Base-by-base conservation (phyloP, 345 rosid species). In the Anacardium occidentale region DNA sequence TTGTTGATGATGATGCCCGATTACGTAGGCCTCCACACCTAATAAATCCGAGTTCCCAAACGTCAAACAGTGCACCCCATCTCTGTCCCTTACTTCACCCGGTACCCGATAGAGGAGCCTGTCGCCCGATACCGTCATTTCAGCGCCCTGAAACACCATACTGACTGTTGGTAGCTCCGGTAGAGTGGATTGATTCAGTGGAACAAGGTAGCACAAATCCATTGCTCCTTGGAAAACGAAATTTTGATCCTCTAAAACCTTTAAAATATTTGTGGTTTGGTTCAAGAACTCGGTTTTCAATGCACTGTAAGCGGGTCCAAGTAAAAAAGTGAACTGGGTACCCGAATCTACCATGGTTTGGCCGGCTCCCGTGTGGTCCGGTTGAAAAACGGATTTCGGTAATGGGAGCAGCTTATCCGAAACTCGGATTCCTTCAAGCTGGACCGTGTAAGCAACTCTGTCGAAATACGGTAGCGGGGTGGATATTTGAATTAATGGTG, bases 291-390 rank as follows among this genome's bases (percentile, higher is more conserved):
- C 97, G 53, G 75, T 45, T 61, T 83, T 78, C 42, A 94, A 78
- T 0, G 88, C 93, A 5, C 78, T 74, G 76, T 94, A 94, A 74
- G 87, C 96, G 57, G 92, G 91, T 10, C 97, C 97, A 4, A 94
- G 90, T 24, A 94, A 78, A 89, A 87, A 94, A 13, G 90, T 87
- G 79, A 94, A 94, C 71, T 94, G 98, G 14, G 98, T 88, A 34
- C 98, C 97, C 50, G 97, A 93, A 70, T 93, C 97, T 8, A 93
- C 92, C 97, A 93, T 93, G 18, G 98, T 94, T 68, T 94, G 98
- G 72, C 97, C 97, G 7, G 96, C 97, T 26, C 98, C 97, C 47
- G 98, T 90, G 58, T 94, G 97, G 47, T 94, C 98, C 65, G 97
- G 98, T 21, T 72, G 83, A 7, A 94, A 83, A 47, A 83, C 80